Evolutionary conservation across 441 rosid genomes (phyloP).

Genomic region (Rhodomyrtus psidioides): DNA sequence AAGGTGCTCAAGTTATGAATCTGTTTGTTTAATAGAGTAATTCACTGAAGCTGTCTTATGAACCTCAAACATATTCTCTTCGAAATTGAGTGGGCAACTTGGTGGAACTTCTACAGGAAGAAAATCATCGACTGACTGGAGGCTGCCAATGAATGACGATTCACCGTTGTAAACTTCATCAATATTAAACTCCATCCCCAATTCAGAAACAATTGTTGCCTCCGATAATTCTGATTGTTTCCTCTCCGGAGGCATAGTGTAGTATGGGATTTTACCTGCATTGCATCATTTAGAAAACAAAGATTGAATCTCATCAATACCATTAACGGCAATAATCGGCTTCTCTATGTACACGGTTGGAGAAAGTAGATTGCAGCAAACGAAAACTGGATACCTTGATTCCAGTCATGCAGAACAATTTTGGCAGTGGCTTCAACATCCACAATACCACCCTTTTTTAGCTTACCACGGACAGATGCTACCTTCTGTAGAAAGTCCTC

Average conservation of each 20-base stretch:
- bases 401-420: conserved; percentile 93
- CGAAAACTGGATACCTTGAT: too few relatives aligned
- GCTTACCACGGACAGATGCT: conserved; percentile 84
- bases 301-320: neutral
- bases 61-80: conserved; percentile 79
- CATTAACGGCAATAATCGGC: neutral
- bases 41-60: conserved; percentile 4
- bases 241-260: conserved; percentile 80
- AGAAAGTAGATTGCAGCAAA: too few relatives aligned
- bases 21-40: neutral
- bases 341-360: neutral
- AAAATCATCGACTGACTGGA: conserved; percentile 60
- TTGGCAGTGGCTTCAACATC: conserved; percentile 86
- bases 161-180: conserved; percentile 81
- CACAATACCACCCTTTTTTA: conserved; percentile 88
- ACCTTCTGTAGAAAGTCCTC: conserved; percentile 87
- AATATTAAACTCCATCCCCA: conserved; percentile 72
- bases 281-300: neutral
- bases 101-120: conserved; percentile 69
- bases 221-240: conserved; percentile 63
- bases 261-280: conserved; percentile 88
- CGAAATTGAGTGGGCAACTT: conserved; percentile 52
- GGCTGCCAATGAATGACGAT: conserved; percentile 84
- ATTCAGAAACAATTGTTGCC: conserved; percentile 61
- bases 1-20: neutral